Percentiles rank a stretch among this genome's conserved stretches.
These are phyloP conservation scores for Dichomitus squalens DNA, from an alignment of 1,284 basidiomycete genomes.

Conservation along the genomic window DNA sequence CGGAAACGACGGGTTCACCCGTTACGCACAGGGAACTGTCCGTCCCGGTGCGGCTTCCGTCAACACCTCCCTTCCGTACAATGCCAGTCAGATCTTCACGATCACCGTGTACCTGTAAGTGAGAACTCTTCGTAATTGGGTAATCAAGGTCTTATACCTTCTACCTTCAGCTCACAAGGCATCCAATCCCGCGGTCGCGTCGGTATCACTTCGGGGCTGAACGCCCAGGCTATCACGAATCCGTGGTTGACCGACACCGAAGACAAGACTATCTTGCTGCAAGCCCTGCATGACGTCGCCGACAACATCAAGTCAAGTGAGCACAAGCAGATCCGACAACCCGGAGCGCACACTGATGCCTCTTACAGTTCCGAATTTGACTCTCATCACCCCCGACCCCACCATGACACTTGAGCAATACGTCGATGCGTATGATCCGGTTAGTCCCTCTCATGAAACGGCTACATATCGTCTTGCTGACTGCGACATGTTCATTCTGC, in stretches of 20 bases:
- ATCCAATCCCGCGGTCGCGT: slow-evolving; percentile 64
- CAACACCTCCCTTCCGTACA: slow-evolving; percentile 52
- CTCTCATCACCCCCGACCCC: slow-evolving; percentile 61
- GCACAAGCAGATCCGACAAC: slow-evolving; percentile 1
- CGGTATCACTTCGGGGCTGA: slow-evolving; percentile 56
- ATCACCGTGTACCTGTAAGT: slow-evolving; percentile 59
- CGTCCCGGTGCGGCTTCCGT: slow-evolving; percentile 63
- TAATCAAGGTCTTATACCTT: neutral
- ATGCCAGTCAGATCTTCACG: slow-evolving; percentile 57
- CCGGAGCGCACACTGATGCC: neutral
- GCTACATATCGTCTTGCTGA: neutral
- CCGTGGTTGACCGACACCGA: slow-evolving; percentile 62
- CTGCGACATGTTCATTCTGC: neutral
- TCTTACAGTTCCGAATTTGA: slow-evolving; percentile 47
- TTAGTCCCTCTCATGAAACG: slow-evolving; percentile 21
- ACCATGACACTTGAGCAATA: slow-evolving; percentile 54
- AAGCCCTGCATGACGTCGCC: slow-evolving; percentile 52
- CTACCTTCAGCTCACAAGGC: slow-evolving; percentile 38
- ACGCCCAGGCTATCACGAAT: slow-evolving; percentile 47
- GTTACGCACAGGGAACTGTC: slow-evolving; percentile 64
- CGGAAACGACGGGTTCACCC: slow-evolving; percentile 48
- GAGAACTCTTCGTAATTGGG: neutral
- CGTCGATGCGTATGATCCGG: slow-evolving; percentile 51
- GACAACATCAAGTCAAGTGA: slow-evolving; percentile 43
- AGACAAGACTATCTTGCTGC: slow-evolving; percentile 53